Conservation (phyloP, 805 yeast species). For the Saccharomyces jurei region DNA sequence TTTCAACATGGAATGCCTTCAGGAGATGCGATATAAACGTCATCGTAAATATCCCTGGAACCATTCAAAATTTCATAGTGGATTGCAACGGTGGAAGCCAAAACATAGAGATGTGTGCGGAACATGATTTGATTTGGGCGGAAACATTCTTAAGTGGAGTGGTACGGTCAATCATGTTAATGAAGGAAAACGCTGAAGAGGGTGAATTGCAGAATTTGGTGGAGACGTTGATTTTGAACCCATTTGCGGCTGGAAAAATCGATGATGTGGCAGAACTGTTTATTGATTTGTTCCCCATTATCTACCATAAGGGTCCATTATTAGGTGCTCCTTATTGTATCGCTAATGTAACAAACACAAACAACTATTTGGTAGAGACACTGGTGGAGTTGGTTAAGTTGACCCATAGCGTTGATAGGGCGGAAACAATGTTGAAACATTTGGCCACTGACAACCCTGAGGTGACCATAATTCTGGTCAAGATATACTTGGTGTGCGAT, state of each 20-base stretch:
- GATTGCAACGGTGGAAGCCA: conserved; percentile 27
- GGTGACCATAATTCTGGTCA: conserved; percentile 24
- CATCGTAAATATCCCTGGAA: conserved; percentile 68
- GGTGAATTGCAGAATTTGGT: conserved; percentile 70
- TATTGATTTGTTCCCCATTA: conserved; percentile 26
- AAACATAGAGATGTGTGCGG: conserved; percentile 39
- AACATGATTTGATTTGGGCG: conserved; percentile 44
- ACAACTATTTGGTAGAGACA: conserved; percentile 29
- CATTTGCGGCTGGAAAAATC: conserved; percentile 40
- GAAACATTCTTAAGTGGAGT: conserved; percentile 53
- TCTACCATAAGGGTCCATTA: conserved; percentile 25
- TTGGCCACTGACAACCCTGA: conserved; percentile 21
- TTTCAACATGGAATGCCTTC: conserved; percentile 55
- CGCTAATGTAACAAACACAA: conserved; percentile 25
- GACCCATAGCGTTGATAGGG: conserved; percentile 22
- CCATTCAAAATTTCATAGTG: conserved; percentile 42
- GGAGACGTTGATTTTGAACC: conserved; percentile 77
- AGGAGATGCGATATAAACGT: conserved; percentile 63
- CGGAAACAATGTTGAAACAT: conserved; percentile 20
- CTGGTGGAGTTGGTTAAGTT: conserved; percentile 25
- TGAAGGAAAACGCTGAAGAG: conserved; percentile 42
- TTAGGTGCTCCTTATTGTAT: conserved; percentile 29
- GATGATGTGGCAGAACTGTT: conserved; percentile 26
- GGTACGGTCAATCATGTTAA: conserved; percentile 51
- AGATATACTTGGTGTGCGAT: conserved; percentile 29